Conservation (phyloP, 2,329 filamentous ascomycete genomes). For the Whalleya microplaca region DNA sequence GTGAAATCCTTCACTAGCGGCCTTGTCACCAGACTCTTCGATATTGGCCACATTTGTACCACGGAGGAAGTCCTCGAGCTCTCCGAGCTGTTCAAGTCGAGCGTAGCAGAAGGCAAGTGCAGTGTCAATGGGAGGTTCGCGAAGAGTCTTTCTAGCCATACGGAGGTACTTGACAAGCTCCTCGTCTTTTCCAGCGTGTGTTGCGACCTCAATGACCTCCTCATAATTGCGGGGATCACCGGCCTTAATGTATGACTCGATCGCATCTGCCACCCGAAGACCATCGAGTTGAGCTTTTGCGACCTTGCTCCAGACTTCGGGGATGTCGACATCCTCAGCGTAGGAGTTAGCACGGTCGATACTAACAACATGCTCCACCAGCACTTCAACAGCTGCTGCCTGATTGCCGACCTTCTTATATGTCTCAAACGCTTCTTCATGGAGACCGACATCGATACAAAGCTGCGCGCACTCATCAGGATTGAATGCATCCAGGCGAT, state of each 20-base stretch:
- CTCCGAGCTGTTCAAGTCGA: slow-evolving; percentile 84
- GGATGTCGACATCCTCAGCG: slow-evolving; percentile 89
- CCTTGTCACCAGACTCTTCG: slow-evolving; percentile 97
- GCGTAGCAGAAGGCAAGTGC: slow-evolving; percentile 92
- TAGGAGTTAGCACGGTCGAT: slow-evolving; percentile 97
- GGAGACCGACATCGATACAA: slow-evolving; percentile 92
- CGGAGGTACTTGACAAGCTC: slow-evolving; percentile 95
- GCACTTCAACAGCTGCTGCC: slow-evolving; percentile 81
- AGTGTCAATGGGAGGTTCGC: slow-evolving; percentile 92
- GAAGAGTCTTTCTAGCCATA: slow-evolving; percentile 96
- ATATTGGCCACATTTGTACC: slow-evolving; percentile 93
- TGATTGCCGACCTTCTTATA: slow-evolving; percentile 98
- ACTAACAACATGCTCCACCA: slow-evolving; percentile 95
- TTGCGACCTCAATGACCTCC: slow-evolving; percentile 95
- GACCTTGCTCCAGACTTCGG: slow-evolving; percentile 98
- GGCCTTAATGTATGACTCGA: slow-evolving; percentile 97
- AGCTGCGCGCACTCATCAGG: slow-evolving; percentile 90
- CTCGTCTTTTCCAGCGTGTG: slow-evolving; percentile 94
- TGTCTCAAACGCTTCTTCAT: slow-evolving; percentile 97
- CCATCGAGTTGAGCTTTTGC: slow-evolving; percentile 98
- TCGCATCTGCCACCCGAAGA: slow-evolving; percentile 86
- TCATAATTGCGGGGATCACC: slow-evolving; percentile 89
- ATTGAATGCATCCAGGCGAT: slow-evolving; percentile 85
- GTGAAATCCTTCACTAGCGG: slow-evolving; percentile 90
- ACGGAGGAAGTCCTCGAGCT: slow-evolving; percentile 95